Base-by-base conservation (phyloP, 768 basidiomycete species). In the Rhizopogon rudus region DNA sequence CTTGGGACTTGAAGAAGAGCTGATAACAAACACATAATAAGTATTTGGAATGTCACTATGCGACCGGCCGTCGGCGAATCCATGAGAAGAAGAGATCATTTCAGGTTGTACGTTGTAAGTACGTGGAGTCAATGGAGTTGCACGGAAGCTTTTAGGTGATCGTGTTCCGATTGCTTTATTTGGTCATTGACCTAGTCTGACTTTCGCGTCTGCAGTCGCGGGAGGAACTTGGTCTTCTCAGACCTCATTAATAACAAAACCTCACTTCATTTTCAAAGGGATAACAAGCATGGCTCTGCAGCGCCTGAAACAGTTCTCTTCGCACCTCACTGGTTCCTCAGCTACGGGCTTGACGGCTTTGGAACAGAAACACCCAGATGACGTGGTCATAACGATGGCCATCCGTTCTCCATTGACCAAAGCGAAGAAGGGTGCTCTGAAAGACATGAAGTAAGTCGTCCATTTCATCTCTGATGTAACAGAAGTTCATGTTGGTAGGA, bases 351-450 rank as follows among this genome's bases (percentile, higher is more conserved):
- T 82, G 6, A 68, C 75, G 22, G 73, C 76, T 14, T 73, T 91
- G 46, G 75, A 82, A 57, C 73, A 70, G 42, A 85, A 88, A 66
- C 77, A 69, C 50, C 81, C 82, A 3, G 82, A 91, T 59, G 91
- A 92, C 76, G 84, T 92, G 12, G 91, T 92, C 65, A 81, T 92
- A 57, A 91, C 89, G 2, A 79, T 89, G 76, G 87, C 90, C 56
- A 83, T 87, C 61, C 83, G 88, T 33, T 87, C 87, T 3, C 87
- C 88, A 1, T 68, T 90, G 52, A 87, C 86, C 57, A 90, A 86
- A 60, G 83, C 90, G 4, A 87, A 78, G 67, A 90, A 86, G 61
- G 91, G 91, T 29, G 88, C 82, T 6, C 71, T 81, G 71, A 88
- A 81, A 69, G 89, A 92, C 65, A 83, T 81, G 3, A 80, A 74